Evolutionary conservation across 1,284 basidiomycete species (phyloP).

Genomic region (Dichomitus squalens): DNA sequence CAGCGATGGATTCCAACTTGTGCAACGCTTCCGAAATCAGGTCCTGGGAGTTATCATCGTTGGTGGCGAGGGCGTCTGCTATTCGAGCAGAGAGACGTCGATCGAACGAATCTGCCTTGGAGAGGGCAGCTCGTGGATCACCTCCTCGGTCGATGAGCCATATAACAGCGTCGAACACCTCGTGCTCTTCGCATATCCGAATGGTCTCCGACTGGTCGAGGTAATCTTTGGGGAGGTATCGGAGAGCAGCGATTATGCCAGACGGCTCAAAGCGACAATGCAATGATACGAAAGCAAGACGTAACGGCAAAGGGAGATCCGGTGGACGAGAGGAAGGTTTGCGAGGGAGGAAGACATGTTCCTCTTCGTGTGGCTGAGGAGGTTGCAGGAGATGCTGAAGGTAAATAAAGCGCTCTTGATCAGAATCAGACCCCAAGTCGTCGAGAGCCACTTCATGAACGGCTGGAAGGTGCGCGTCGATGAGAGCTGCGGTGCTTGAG

Average conservation of each 20-base stretch:
- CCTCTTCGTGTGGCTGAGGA: constrained; percentile 45
- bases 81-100: constrained; percentile 56
- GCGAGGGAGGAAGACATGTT: constrained; percentile 39
- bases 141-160: constrained; percentile 80
- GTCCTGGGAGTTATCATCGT: constrained; percentile 29
- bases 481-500: constrained; percentile 68
- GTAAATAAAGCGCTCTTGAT: constrained; percentile 75
- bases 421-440: constrained; percentile 44
- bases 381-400: constrained; percentile 77
- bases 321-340: constrained; percentile 7
- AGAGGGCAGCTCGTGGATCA: constrained; percentile 65
- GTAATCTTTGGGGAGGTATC: constrained; percentile 53
- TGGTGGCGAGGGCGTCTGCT: constrained; percentile 42
- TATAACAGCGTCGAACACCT: constrained; percentile 77
- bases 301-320: constrained; percentile 42
- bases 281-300: constrained; percentile 71
- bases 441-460: constrained; percentile 64
- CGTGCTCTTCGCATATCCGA: constrained; percentile 65
- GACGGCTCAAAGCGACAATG: constrained; percentile 73
- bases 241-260: constrained; percentile 69
- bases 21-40: constrained; percentile 37
- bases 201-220: constrained; percentile 66
- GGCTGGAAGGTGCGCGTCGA: constrained; percentile 70
- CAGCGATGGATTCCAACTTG: constrained; percentile 56
- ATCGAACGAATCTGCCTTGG: constrained; percentile 66